Conservation (phyloP, 2,329 filamentous ascomycete species). For the Aureobasidium sp. region DNA sequence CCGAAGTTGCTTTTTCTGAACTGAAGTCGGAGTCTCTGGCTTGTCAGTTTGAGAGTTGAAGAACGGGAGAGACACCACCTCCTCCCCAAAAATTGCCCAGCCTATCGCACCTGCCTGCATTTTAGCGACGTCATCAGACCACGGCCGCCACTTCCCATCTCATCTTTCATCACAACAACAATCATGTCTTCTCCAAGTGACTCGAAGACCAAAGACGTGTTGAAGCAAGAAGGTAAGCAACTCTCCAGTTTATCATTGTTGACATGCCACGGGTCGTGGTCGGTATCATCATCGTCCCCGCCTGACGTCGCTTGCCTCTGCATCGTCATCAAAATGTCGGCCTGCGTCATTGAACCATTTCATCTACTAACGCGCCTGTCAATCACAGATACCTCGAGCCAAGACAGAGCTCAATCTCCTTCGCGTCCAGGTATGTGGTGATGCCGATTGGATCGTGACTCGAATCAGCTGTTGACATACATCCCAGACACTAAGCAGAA, state of each 20-base stretch:
- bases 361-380: neutral
- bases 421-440: constrained; percentile 1
- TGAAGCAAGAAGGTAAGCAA: constrained; percentile 9
- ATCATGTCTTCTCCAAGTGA: constrained; percentile 10
- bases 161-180: neutral
- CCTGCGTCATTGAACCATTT: neutral
- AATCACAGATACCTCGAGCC: constrained; percentile 1
- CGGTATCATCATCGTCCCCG: neutral
- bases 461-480: neutral
- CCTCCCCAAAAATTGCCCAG: neutral
- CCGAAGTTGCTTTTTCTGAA: neutral
- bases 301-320: neutral
- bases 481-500: neutral
- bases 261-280: neutral
- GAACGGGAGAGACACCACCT: neutral
- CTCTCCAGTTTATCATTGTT: neutral
- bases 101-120: neutral
- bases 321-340: too few relatives aligned
- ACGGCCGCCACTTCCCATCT: neutral
- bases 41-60: constrained; percentile 7
- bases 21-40: neutral
- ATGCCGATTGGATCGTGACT: neutral
- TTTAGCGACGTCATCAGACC: neutral
- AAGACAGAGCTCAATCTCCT: constrained; percentile 4
- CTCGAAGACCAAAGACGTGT: constrained; percentile 7